A percentile compares a stretch with the other conserved stretches of the same genome.
Conservation (phyloP, 1,284 basidiomycete genomes). For the Ustilago lituana region DNA sequence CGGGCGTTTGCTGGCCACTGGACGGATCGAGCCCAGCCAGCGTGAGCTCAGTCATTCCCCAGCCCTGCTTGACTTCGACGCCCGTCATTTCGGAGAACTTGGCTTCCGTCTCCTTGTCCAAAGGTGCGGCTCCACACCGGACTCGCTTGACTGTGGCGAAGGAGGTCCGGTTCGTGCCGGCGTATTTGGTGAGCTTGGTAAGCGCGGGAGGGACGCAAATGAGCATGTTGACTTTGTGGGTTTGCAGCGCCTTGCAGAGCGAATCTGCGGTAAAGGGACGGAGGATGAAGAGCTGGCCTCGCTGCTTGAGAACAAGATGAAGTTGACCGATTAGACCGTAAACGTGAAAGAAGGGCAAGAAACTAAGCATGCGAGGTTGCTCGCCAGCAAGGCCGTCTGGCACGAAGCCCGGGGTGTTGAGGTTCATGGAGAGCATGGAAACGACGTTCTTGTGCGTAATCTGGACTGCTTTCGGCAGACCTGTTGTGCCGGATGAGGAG, state of each 20-base stretch:
- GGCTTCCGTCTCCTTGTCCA: slow-evolving; percentile 34
- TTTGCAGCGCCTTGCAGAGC: slow-evolving; percentile 27
- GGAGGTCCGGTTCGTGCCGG: slow-evolving; percentile 11
- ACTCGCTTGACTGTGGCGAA: slow-evolving; percentile 25
- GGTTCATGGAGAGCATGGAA: slow-evolving; percentile 37
- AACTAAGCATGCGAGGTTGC: slow-evolving; percentile 25
- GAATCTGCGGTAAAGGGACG: slow-evolving; percentile 34
- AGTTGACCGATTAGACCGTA: slow-evolving; percentile 36
- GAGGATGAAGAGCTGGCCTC: slow-evolving; percentile 25
- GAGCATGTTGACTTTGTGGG: slow-evolving; percentile 29
- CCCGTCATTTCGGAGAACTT: slow-evolving; percentile 34
- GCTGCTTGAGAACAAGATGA: slow-evolving; percentile 14
- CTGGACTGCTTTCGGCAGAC: slow-evolving; percentile 48
- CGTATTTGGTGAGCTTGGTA: slow-evolving; percentile 27
- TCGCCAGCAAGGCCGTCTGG: slow-evolving; percentile 2
- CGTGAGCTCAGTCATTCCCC: slow-evolving; percentile 55
- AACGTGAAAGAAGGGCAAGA: slow-evolving; percentile 53
- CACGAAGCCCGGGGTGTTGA: slow-evolving; percentile 21
- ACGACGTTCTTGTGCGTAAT: slow-evolving; percentile 46
- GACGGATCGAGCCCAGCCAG: slow-evolving; percentile 37
- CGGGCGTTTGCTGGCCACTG: slow-evolving; percentile 18
- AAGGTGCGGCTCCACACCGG: slow-evolving; percentile 42
- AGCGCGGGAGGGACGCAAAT: slow-evolving; percentile 41
- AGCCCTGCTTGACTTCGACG: slow-evolving; percentile 40
- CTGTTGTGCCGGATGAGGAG: slow-evolving; percentile 44